phyloP scores from a whole-genome alignment of 1,284 basidiomycete genomes.

The Apiotrichum sp. region DNA sequence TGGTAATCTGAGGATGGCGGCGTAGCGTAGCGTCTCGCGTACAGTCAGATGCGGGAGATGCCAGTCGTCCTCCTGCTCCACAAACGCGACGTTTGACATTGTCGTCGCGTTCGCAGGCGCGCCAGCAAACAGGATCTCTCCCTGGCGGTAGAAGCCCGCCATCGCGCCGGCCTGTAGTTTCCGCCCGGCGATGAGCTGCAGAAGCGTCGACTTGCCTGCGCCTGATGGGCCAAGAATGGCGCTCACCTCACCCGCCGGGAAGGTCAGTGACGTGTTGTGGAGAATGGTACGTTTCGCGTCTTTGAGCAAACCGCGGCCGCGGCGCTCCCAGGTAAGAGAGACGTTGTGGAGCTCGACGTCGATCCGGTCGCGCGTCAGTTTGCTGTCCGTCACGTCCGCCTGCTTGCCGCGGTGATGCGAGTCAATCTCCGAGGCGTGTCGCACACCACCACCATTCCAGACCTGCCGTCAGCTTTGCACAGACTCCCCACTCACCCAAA shows the following conservation, averaged over 20 bases:
- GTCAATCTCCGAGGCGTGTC: constrained; percentile 45
- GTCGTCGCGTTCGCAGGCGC: constrained; percentile 26
- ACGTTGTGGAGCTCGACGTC: constrained; percentile 42
- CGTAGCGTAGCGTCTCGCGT: constrained; percentile 49
- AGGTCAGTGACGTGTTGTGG: constrained; percentile 46
- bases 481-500: constrained; percentile 20
- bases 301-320: constrained; percentile 25
- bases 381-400: constrained; percentile 39
- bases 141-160: constrained; percentile 39
- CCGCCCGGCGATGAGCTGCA: constrained; percentile 50
- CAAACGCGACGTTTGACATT: constrained; percentile 49
- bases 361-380: constrained; percentile 44
- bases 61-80: constrained; percentile 54
- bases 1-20: constrained; percentile 51
- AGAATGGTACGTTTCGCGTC: constrained; percentile 46
- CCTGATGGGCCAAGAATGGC: constrained; percentile 50
- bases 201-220: constrained; percentile 50
- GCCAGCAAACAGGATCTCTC: constrained; percentile 45
- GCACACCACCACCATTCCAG: constrained; percentile 47
- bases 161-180: constrained; percentile 39
- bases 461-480: constrained; percentile 12
- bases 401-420: constrained; percentile 40
- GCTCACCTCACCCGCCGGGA: constrained; percentile 50
- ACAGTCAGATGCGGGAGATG: constrained; percentile 51
- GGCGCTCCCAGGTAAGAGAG: constrained; percentile 36